Evolutionary conservation across 257 asterid genomes (phyloP).

Genomic region (Misopates orontium): DNA sequence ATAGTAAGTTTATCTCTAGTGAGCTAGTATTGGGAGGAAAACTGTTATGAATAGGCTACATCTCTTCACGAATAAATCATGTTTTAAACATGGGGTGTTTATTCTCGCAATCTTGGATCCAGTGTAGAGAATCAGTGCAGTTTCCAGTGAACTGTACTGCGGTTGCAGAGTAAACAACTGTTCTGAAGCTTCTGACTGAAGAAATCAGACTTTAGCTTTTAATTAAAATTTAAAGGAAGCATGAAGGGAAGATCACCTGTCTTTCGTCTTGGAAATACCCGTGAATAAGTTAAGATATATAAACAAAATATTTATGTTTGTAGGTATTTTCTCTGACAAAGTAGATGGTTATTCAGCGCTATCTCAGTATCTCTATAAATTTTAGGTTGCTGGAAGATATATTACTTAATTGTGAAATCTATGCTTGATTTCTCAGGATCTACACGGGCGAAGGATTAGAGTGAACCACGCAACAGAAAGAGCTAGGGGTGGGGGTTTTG

Average conservation of each 20-base stretch:
- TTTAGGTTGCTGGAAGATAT: neutral
- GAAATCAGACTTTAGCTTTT: neutral
- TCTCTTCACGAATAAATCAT: neutral
- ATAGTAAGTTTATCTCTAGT: neutral
- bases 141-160: neutral
- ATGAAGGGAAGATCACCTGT: neutral
- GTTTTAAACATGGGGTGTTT: too few relatives aligned
- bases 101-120: too few relatives aligned
- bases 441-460: constrained; percentile 54
- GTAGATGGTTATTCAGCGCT: neutral
- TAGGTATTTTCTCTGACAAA: neutral
- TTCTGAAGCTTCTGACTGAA: neutral
- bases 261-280: neutral
- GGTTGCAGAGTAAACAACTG: neutral
- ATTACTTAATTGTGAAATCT: too few relatives aligned
- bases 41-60: too few relatives aligned
- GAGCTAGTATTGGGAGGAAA: neutral
- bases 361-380: neutral
- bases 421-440: constrained; percentile 39
- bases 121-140: too few relatives aligned
- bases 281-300: neutral
- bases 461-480: constrained; percentile 59
- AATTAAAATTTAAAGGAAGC: neutral
- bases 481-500: constrained; percentile 50
- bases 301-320: neutral